phyloP scores from a whole-genome alignment of 805 yeast genomes.

The Brettanomyces bruxellensis region DNA sequence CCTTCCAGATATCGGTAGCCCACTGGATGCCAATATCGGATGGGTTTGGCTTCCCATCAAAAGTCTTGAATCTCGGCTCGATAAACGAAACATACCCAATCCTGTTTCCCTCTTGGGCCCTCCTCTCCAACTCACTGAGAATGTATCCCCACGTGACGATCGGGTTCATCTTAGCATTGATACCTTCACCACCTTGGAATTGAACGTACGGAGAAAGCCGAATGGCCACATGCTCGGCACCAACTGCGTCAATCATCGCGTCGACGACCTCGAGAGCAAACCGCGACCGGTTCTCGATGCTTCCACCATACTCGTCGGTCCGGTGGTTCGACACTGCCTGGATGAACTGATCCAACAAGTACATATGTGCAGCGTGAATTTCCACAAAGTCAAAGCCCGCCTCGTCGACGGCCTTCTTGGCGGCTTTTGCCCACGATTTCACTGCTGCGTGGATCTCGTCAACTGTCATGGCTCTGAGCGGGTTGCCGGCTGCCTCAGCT shows the following conservation, averaged over 20 bases:
- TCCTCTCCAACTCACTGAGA: slow-evolving; percentile 29
- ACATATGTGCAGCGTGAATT: slow-evolving; percentile 33
- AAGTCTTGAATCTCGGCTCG: slow-evolving; percentile 21
- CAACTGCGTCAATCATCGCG: slow-evolving; percentile 40
- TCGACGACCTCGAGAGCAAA: slow-evolving; percentile 40
- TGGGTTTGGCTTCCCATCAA: slow-evolving; percentile 11
- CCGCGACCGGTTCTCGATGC: slow-evolving; percentile 33
- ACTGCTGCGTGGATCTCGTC: slow-evolving; percentile 33
- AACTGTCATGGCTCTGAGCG: slow-evolving; percentile 35
- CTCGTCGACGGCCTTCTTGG: slow-evolving; percentile 26
- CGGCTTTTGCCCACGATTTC: slow-evolving; percentile 34
- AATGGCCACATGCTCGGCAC: slow-evolving; percentile 38
- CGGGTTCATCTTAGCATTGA: slow-evolving; percentile 4
- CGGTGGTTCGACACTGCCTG: slow-evolving; percentile 28
- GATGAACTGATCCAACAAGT: slow-evolving; percentile 31
- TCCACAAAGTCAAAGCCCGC: slow-evolving; percentile 36
- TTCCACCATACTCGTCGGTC: slow-evolving; percentile 36
- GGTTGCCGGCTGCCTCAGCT: slow-evolving; percentile 30
- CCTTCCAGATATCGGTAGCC: slow-evolving; percentile 12
- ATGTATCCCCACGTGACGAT: slow-evolving; percentile 29
- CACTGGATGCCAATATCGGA: slow-evolving; percentile 7
- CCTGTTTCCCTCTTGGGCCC: slow-evolving; percentile 24
- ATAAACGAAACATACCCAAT: slow-evolving; percentile 21
- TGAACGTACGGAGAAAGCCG: slow-evolving; percentile 41
- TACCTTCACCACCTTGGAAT: slow-evolving; percentile 32